Conservation (phyloP, 805 yeast species). For the Spathaspora arborariae region DNA sequence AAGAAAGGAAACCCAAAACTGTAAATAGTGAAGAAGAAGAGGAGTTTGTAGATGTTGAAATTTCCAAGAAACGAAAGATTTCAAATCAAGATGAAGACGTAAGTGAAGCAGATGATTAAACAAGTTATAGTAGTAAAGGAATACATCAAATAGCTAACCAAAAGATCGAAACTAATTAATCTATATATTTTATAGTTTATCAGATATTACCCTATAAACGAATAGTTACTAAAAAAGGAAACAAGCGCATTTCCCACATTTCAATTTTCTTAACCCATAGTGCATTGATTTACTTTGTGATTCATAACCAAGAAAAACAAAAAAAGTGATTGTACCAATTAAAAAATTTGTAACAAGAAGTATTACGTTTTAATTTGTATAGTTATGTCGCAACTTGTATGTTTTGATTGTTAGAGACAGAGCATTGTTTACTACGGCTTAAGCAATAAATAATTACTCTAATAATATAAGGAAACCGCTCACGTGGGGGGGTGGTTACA, state of each 20-base stretch:
- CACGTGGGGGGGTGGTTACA: neutral
- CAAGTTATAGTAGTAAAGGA: no score
- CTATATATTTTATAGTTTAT: no score
- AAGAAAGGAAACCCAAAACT: conserved; percentile 2
- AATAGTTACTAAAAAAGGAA: neutral
- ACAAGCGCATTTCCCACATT: neutral
- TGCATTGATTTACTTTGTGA: neutral
- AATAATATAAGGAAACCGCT: neutral
- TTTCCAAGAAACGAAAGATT: neutral
- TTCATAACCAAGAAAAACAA: neutral
- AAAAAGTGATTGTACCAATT: no score
- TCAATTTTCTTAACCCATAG: neutral
- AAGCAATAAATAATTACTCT: neutral
- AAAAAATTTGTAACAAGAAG: no score
- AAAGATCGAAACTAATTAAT: no score
- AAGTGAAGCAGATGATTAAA: conserved; percentile 5
- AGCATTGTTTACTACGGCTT: no score
- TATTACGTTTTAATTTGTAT: no score
- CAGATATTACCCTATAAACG: no score
- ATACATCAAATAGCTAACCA: no score
- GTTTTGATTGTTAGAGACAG: no score
- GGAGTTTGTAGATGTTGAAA: conserved; percentile 13
- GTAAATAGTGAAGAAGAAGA: conserved; percentile 13
- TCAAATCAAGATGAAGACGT: conserved; percentile 5
- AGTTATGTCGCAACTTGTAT: no score